Conservation (phyloP, 192 early-diverging fungal species). For the Thamnidium elegans region DNA sequence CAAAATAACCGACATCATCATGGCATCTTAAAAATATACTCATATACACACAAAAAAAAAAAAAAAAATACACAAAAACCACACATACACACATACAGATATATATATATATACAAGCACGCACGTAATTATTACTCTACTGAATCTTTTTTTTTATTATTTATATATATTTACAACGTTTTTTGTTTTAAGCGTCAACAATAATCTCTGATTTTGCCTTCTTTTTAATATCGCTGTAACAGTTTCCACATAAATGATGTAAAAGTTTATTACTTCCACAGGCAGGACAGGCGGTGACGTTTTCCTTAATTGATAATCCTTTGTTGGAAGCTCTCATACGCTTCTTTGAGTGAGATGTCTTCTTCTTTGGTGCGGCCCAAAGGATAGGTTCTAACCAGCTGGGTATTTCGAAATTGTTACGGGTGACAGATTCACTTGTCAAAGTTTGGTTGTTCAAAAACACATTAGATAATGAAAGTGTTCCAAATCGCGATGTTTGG, state of each 20-base stretch:
- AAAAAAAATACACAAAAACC: too few relatives aligned
- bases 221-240: constrained; percentile 65
- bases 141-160: too few relatives aligned
- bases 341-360: constrained; percentile 90
- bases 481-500: not conserved
- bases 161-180: too few relatives aligned
- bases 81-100: too few relatives aligned
- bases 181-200: not conserved
- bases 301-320: constrained; percentile 65
- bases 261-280: constrained; percentile 72
- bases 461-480: not conserved
- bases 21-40: too few relatives aligned
- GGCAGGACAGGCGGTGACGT: constrained; percentile 70
- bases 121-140: too few relatives aligned
- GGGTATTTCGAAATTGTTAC: constrained; percentile 30
- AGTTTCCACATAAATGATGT: constrained; percentile 77
- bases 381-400: constrained; percentile 61
- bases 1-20: too few relatives aligned
- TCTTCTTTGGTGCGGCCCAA: constrained; percentile 88
- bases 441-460: not conserved
- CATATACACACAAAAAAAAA: too few relatives aligned
- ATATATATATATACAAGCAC: too few relatives aligned
- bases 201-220: constrained; percentile 17
- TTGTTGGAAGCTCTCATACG: constrained; percentile 80
- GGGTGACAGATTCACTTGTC: not conserved